Evolutionary conservation across 306 rosid species (phyloP), one percentile per base, ranked within the genome.

Genomic region (Amphicarpaea edgeworthii): DNA sequence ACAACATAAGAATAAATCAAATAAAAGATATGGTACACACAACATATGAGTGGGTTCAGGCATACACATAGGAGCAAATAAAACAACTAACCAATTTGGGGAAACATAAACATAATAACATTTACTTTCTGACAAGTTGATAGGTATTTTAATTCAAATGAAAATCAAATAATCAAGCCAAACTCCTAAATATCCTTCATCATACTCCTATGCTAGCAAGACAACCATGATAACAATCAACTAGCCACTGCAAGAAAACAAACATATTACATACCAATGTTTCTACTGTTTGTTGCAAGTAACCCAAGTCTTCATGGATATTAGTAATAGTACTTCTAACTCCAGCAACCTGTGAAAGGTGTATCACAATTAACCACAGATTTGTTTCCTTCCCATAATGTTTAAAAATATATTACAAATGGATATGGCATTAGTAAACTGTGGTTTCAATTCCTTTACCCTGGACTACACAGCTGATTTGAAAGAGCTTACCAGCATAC

Each of bases 291-390:
- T 46, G 72, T 63, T 87, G 92, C 88, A 96, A 74, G 40, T 61
- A 20, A 55, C 81, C 79, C 88, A 96, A 77, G 82, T 87, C 92
- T 58, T 66, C 84, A 64, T 84, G 93, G 43, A 90, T 79, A 62
- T 66, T 74, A 75, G 86, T 50, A 51, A 92, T 84, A 61, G 91
- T 79, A 55, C 65, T 75, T 79, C 88, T 89, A 80, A 91, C 97
- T 66, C 85, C 93, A 62, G 86, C 53, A 79, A 93, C 98, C 99
- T 96, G 93, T 73, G 61, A 61, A 67, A 86, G 59, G 74, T 61
- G 72, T 38, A 55, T 61, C 66, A 81, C 55, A 75, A 66, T 77
- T 59, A 80, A 75, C 8, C 81, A 75, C 42, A 51, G 8, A 30
- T 54, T 32, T 12, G 51, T 12, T 63, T 43, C 32, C 12, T 32